Percentiles rank a stretch among this genome's conserved stretches.
Conservation (phyloP, 164 flowering plant genomes). For the Litsea cubeba region DNA sequence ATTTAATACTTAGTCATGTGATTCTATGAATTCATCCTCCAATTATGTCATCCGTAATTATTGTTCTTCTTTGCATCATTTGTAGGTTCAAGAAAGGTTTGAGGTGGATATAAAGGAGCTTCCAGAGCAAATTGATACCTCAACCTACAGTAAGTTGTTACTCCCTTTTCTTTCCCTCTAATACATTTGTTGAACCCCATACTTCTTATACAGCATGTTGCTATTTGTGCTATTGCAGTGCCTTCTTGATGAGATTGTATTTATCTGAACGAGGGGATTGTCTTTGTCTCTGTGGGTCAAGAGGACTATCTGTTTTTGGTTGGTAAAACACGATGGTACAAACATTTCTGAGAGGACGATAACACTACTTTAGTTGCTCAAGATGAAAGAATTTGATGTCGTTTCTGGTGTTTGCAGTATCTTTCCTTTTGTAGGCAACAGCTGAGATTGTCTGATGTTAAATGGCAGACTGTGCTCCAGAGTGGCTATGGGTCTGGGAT, state of each 20-base stretch:
- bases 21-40: background rate
- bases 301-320: background rate
- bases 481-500: too few relatives aligned
- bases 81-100: conserved; percentile 91
- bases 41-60: background rate
- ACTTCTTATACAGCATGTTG: background rate
- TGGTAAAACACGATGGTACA: background rate
- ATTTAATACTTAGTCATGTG: background rate
- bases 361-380: too few relatives aligned
- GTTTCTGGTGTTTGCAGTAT: too few relatives aligned
- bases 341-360: background rate
- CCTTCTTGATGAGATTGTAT: background rate
- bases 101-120: conserved; percentile 96
- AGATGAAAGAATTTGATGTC: too few relatives aligned
- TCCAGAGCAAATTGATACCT: conserved; percentile 96
- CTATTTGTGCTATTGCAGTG: background rate
- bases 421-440: too few relatives aligned
- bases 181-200: background rate
- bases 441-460: too few relatives aligned
- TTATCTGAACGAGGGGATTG: background rate
- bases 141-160: conserved; percentile 84
- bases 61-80: background rate
- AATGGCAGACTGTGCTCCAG: too few relatives aligned
- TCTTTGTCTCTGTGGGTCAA: background rate
- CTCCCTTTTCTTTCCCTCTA: background rate